Evolutionary conservation across 2,329 filamentous ascomycete species (phyloP).

Genomic region (Sphaerostilbella broomeana): DNA sequence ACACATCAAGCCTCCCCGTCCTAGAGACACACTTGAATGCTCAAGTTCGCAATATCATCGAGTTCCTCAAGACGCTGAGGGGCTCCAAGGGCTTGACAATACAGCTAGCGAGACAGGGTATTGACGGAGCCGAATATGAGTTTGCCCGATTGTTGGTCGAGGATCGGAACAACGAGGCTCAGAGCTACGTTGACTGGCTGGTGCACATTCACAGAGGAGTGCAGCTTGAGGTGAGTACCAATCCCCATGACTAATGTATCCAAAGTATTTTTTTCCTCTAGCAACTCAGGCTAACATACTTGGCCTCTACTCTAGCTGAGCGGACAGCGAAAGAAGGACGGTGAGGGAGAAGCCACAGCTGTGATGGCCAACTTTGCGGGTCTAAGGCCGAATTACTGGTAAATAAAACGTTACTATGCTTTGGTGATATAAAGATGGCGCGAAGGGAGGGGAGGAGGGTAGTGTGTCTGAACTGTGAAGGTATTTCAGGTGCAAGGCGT

Average conservation of each 20-base stretch:
- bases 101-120: slow-evolving; percentile 83
- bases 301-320: slow-evolving; percentile 41
- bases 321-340: slow-evolving; percentile 66
- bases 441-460: neutral
- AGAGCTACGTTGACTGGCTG: slow-evolving; percentile 97
- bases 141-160: slow-evolving; percentile 88
- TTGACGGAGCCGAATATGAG: slow-evolving; percentile 94
- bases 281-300: neutral
- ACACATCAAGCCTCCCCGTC: slow-evolving; percentile 70
- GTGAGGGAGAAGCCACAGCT: slow-evolving; percentile 40
- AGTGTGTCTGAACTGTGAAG: too few relatives aligned
- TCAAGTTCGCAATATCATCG: slow-evolving; percentile 87
- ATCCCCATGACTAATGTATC: neutral
- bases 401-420: slow-evolving; percentile 18
- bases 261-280: neutral
- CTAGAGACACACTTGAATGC: slow-evolving; percentile 90
- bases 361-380: slow-evolving; percentile 51
- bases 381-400: slow-evolving; percentile 55
- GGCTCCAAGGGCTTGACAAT: slow-evolving; percentile 84
- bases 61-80: slow-evolving; percentile 73
- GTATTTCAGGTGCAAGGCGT: slow-evolving; percentile 9
- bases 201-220: slow-evolving; percentile 92
- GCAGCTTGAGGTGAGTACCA: slow-evolving; percentile 67
- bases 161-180: slow-evolving; percentile 94
- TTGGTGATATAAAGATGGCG: slow-evolving; percentile 13